Evolutionary conservation across 257 asterid genomes (phyloP).

Genomic region (Ligustrum vulgare): DNA sequence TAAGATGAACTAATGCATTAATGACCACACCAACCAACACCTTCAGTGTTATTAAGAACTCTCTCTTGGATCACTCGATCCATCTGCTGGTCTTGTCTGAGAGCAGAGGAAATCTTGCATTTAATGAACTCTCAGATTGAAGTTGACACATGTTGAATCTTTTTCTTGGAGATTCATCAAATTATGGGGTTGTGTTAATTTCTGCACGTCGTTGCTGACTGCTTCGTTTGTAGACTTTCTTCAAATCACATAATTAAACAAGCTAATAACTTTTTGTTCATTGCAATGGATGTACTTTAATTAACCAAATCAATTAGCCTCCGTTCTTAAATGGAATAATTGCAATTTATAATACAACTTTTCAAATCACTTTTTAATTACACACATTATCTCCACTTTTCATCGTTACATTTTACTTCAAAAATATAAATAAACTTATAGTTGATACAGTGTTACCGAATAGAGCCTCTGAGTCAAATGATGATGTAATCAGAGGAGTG

Average conservation of each 20-base stretch:
- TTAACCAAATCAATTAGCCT: slow-evolving; percentile 1
- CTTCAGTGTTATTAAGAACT: not conserved
- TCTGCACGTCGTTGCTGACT: not conserved
- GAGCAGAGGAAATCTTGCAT: not conserved
- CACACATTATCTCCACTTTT: no score
- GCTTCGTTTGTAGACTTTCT: not conserved
- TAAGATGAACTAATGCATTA: slow-evolving; percentile 3
- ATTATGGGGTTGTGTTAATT: not conserved
- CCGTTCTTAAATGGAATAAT: no score
- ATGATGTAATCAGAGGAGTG: not conserved
- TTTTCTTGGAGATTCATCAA: not conserved
- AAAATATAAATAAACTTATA: no score
- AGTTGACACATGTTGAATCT: not conserved
- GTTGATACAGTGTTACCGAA: no score
- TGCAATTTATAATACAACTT: no score
- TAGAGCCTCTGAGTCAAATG: no score
- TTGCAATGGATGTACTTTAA: slow-evolving; percentile 4
- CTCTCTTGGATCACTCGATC: slow-evolving; percentile 1
- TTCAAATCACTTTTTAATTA: no score
- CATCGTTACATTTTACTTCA: no score
- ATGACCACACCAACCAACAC: not conserved
- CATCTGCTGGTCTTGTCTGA: slow-evolving; percentile 11
- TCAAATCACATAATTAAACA: not conserved
- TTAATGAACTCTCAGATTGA: not conserved
- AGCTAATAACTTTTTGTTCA: not conserved